phyloP scores from a whole-genome alignment of 2,329 filamentous ascomycete genomes.

The Davidsoniella neocaledoniae region DNA sequence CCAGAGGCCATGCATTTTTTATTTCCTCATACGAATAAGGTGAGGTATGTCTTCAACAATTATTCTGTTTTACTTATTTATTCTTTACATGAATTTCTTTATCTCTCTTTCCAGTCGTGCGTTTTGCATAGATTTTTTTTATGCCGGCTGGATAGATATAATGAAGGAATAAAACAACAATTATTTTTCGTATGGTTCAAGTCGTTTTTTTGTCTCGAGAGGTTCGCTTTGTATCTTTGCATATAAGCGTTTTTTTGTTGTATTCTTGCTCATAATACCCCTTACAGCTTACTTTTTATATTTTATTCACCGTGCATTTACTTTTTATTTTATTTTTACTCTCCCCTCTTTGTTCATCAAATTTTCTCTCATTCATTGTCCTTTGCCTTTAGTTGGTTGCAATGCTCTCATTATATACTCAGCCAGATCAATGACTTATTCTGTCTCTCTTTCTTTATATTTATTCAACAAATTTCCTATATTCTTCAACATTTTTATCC shows the following conservation, averaged over 20 bases:
- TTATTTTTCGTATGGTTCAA: not conserved
- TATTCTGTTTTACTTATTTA: no score
- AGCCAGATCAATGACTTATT: not conserved
- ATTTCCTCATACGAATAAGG: no score
- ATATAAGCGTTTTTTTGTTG: slow-evolving; percentile 9
- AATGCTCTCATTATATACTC: not conserved
- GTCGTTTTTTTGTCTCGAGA: not conserved
- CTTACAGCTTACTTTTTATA: slow-evolving; percentile 8
- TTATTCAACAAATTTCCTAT: not conserved
- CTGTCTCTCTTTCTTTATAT: not conserved
- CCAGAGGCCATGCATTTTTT: no score
- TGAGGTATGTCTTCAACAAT: no score
- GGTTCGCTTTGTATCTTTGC: no score
- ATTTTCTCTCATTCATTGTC: no score
- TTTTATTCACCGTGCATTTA: not conserved
- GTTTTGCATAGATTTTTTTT: not conserved
- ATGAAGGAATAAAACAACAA: not conserved
- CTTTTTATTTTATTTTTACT: not conserved
- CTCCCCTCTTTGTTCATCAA: not conserved
- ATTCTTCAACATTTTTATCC: not conserved
- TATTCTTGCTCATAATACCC: slow-evolving; percentile 34
- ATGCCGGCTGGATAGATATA: not conserved
- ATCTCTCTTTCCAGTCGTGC: not conserved
- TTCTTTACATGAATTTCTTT: no score
- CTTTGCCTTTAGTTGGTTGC: not conserved